Base-by-base conservation (phyloP, 2,329 filamentous ascomycete genomes). In the Leptographium lundbergii region DNA sequence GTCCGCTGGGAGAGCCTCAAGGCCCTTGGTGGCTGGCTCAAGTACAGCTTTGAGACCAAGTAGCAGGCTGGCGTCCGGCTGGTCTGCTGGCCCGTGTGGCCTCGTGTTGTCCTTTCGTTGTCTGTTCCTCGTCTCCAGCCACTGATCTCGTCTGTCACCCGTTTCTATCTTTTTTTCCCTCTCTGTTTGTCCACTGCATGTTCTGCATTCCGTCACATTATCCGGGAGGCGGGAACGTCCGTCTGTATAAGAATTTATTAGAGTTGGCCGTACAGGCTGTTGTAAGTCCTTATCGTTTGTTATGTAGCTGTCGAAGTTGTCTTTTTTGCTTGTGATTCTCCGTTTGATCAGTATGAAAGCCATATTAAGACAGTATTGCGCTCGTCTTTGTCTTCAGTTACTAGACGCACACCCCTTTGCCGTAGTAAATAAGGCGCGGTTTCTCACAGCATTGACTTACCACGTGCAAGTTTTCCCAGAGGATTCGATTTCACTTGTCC, bases 1-100 rank as follows among this genome's bases (percentile, higher is more conserved):
- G 89, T 96, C 54, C 80, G 91, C 68, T 96, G 91, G 90, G 91
- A 96, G 77, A 94, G 89, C 72, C 74, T 96, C 74, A 84, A 87
- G 67, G 91, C 91, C 19, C 83, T 96, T 48, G 81, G 81, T 24
- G 79, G 80, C 22, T 84, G 81, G 81, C 71, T 84, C 67, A 82
- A 83, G 75, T 84, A 84, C 66, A 84, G 79, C 71, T 83, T 84
- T 65, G 81, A 84, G 63, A 70, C 65, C 29, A 70, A 70, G 56
- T 62, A 57, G 48, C 24, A 34, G 32, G 32, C 5, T 9, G 4
- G 27, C 27, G 27, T 29, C 27, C 27, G 27, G 4, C 27, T 7
- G 27, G 27, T 29, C 7, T 29, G 27, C 27, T 29, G 27, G 27
- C 27, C 27, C 27, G 27, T 29, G 27, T 29, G 27, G 27, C 27